Evolutionary conservation across 805 yeast species (phyloP).

Genomic region (Saturnispora bothae): DNA sequence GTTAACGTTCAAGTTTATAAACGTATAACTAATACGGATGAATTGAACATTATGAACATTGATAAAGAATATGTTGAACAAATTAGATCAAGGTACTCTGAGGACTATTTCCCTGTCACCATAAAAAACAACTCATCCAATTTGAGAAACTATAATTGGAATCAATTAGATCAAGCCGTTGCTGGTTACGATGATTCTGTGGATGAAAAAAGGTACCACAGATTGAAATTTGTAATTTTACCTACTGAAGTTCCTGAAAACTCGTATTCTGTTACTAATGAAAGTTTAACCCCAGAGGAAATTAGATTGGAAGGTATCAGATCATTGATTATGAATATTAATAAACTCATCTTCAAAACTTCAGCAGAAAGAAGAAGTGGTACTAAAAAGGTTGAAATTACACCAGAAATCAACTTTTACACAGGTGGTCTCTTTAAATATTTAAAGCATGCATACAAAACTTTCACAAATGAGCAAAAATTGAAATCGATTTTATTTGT

Average conservation of each 20-base stretch:
- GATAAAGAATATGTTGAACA: slow-evolving; percentile 35
- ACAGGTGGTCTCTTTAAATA: slow-evolving; percentile 75
- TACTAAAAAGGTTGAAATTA: slow-evolving; percentile 35
- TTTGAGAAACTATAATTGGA: slow-evolving; percentile 69
- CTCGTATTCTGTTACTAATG: slow-evolving; percentile 35
- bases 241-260: slow-evolving; percentile 65
- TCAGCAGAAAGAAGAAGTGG: slow-evolving; percentile 28
- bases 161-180: slow-evolving; percentile 77
- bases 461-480: slow-evolving; percentile 4
- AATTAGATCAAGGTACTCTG: slow-evolving; percentile 73
- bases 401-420: slow-evolving; percentile 74
- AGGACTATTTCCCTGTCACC: slow-evolving; percentile 45
- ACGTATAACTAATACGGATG: slow-evolving; percentile 19
- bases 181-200: slow-evolving; percentile 82
- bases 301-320: slow-evolving; percentile 85
- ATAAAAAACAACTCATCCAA: slow-evolving; percentile 40
- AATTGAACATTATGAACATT: slow-evolving; percentile 14
- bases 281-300: slow-evolving; percentile 70
- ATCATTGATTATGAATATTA: slow-evolving; percentile 51
- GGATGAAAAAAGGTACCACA: slow-evolving; percentile 43
- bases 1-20: slow-evolving; percentile 72
- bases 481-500: slow-evolving; percentile 16
- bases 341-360: slow-evolving; percentile 42
- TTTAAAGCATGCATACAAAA: slow-evolving; percentile 28
- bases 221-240: slow-evolving; percentile 74